Evolutionary conservation across 345 rosid species (phyloP), one percentile per base, ranked within the genome.

Genomic region (Clarkia xantiana): DNA sequence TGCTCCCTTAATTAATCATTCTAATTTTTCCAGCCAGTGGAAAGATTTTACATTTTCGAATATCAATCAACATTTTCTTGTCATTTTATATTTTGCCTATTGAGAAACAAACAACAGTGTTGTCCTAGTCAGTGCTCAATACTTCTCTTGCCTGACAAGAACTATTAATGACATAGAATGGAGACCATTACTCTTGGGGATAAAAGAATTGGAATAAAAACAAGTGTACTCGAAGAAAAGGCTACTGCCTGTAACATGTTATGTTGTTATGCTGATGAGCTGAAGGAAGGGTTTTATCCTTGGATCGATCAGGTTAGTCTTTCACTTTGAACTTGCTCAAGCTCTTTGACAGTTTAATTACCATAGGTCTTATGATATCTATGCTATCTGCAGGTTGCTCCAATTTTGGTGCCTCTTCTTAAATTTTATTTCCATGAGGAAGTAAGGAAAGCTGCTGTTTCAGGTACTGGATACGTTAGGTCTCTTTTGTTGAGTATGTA

Each of bases 361-460:
- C 11, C 15, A 19, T 20, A 17, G 29, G 34, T 25, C 18, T 49
- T 2, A 6, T 17, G 12, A 49, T 23, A 13, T 23, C 15, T 29
- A 5, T 49, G 64, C 10, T 60, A 39, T 11, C 60, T 14, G 36
- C 68, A 93, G 99, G 99, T 93, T 65, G 96, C 96, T 47, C 95
- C 88, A 42, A 93, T 84, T 23, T 54, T 93, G 52, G 99, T 93
- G 62, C 99, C 99, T 20, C 82, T 93, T 52, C 82, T 93, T 54
- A 93, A 93, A 68, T 93, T 93, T 71, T 93, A 93, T 72, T 93
- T 93, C 73, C 99, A 93, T 25, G 99, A 93, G 57, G 99, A 93
- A 69, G 99, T 93, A 50, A 93, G 99, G 76, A 93, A 86, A 77
- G 99, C 99, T 51, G 99, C 99, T 59, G 96, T 93, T 65, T 93